Percentiles rank a stretch among this genome's conserved stretches.
Conservation (phyloP, 2,329 filamentous ascomycete species). For the Fusarium beomiforme region DNA sequence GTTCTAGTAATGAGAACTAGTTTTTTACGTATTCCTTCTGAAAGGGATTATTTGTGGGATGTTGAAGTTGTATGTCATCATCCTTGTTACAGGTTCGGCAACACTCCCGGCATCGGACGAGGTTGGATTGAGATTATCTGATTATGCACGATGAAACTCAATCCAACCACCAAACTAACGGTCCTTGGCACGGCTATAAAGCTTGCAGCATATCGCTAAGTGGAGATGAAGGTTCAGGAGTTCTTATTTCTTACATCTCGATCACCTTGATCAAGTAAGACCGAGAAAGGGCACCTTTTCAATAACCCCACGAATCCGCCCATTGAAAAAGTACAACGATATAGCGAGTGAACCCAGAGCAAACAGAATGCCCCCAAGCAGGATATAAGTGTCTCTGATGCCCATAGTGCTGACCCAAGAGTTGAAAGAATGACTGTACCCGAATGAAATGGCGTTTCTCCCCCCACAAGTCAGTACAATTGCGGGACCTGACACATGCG, state of each 20-base stretch:
- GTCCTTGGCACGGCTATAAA: too few species aligned
- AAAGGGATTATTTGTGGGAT: too few species aligned
- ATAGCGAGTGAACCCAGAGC: background rate
- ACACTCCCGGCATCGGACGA: accelerated
- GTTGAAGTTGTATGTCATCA: too few species aligned
- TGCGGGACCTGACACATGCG: background rate
- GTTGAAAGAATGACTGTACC: background rate
- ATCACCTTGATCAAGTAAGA: background rate
- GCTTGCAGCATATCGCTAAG: too few species aligned
- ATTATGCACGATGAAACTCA: background rate
- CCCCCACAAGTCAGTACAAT: background rate
- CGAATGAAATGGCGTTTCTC: background rate
- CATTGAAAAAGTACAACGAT: background rate
- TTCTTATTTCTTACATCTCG: too few species aligned
- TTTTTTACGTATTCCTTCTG: too few species aligned
- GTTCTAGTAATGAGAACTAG: too few species aligned
- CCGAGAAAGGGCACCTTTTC: background rate
- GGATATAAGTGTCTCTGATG: background rate
- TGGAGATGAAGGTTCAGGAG: too few species aligned
- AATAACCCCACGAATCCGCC: background rate
- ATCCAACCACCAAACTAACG: background rate
- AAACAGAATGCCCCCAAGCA: background rate
- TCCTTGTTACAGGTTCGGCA: too few species aligned
- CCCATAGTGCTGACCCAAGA: background rate
- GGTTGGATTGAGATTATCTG: background rate